Percentiles rank a stretch among this genome's conserved stretches.
Conservation (phyloP, 2,329 filamentous ascomycete genomes). For the Neurospora sp. region DNA sequence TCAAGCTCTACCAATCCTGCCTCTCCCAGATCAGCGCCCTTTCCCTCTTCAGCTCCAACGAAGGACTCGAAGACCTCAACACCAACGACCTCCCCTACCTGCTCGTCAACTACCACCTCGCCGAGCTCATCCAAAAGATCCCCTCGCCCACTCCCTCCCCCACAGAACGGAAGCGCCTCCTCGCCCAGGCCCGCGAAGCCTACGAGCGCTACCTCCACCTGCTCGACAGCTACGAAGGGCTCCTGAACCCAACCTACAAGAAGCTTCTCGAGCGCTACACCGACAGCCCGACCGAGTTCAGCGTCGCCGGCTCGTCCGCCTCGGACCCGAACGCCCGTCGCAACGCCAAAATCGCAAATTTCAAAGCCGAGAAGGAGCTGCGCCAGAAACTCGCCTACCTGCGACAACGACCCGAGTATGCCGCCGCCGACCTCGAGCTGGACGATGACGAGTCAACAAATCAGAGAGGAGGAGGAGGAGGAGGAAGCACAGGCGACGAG, state of each 20-base stretch:
- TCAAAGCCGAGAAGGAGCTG: conserved; percentile 75
- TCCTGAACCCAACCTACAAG: conserved; percentile 56
- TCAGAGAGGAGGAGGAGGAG: conserved; percentile 32
- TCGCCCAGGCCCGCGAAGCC: conserved; percentile 54
- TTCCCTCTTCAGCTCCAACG: conserved; percentile 84
- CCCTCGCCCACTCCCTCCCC: conserved; percentile 35
- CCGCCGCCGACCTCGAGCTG: conserved; percentile 35
- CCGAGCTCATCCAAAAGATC: conserved; percentile 66
- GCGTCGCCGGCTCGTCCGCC: conserved; percentile 48
- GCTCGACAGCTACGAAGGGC: conserved; percentile 62
- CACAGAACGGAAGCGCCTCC: conserved; percentile 48
- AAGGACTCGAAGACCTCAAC: conserved; percentile 75
- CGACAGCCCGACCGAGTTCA: conserved; percentile 64
- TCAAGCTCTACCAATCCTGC: conserved; percentile 66
- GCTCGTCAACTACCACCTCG: conserved; percentile 65
- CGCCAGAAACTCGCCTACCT: conserved; percentile 66
- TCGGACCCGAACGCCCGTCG: conserved; percentile 56
- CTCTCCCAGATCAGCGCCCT: conserved; percentile 58
- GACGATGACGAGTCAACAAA: conserved; percentile 33
- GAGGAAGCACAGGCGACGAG: conserved; percentile 65
- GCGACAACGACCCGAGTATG: conserved; percentile 37
- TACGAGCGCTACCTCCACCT: conserved; percentile 74
- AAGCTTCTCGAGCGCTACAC: conserved; percentile 64
- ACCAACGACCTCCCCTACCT: conserved; percentile 83
- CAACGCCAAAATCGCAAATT: conserved; percentile 77